Percentiles rank a stretch among this genome's conserved stretches.
Conservation (phyloP, 495 filamentous ascomycete genomes). For the Aspergillus baeticus region DNA sequence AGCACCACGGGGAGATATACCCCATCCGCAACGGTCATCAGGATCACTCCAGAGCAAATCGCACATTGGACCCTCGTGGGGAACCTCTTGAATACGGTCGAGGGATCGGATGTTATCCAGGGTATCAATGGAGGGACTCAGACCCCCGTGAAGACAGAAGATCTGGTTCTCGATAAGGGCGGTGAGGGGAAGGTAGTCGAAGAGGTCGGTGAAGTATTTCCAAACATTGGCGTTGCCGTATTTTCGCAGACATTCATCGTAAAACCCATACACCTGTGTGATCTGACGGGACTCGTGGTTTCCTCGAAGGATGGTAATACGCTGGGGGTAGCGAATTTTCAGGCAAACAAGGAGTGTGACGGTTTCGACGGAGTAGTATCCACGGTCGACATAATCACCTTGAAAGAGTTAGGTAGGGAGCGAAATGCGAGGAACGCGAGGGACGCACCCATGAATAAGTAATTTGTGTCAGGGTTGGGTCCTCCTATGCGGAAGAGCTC, state of each 20-base stretch:
- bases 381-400: constrained; percentile 97
- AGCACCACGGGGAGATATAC: constrained; percentile 93
- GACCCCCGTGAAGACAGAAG: constrained; percentile 96
- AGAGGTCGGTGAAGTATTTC: constrained; percentile 99
- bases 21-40: constrained; percentile 98
- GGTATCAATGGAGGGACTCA: constrained; percentile 95
- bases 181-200: constrained; percentile 97
- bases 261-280: constrained; percentile 97
- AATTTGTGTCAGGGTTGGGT: constrained; percentile 90
- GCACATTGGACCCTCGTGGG: constrained; percentile 98
- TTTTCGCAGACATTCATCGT: constrained; percentile 95
- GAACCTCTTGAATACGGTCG: constrained; percentile 96
- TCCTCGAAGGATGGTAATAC: constrained; percentile 94
- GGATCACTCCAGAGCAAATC: constrained; percentile 97
- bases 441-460: constrained; percentile 82
- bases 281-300: constrained; percentile 98
- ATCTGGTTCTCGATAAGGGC: constrained; percentile 99
- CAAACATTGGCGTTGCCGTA: constrained; percentile 99
- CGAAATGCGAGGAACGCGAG: neutral
- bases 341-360: constrained; percentile 91
- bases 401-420: constrained; percentile 2
- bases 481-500: constrained; percentile 92
- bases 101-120: constrained; percentile 96
- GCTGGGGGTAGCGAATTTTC: constrained; percentile 94
- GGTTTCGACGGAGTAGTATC: constrained; percentile 96